Evolutionary conservation across 2,329 filamentous ascomycete species (phyloP), one percentile per base, ranked within the genome.

Genomic region (Diaporthe sp.): DNA sequence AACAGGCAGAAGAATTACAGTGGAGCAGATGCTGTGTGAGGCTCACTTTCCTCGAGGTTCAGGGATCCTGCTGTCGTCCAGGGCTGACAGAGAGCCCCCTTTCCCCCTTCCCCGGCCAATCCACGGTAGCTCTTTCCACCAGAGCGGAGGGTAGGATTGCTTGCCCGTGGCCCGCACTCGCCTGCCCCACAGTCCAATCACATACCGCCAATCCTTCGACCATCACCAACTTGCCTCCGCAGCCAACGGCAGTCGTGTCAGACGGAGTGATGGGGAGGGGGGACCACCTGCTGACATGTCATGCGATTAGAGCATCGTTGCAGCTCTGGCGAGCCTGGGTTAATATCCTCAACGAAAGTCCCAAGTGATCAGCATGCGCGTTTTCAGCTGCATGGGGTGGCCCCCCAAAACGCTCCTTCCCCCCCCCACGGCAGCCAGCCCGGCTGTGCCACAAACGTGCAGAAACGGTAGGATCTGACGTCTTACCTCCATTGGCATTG

Each of bases 171-270:
- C 65, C 65, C 65, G 49, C 49, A 8, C 31, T 69, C 17, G 34
- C 65, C 37, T n/a, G 65, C 65, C 65, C 65, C 65, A 69, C 65
- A 69, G 34, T 15, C 65, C 65, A 69, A 69, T 69, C 65, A 55
- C 65, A 55, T 69, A 69, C 65, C 65, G 65, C 65, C 49, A 69
- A 69, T 69, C 65, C 65, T 69, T 69, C 65, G 65, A 69, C n/a
- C 65, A 46, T 37, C 65, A 69, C 65, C 65, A 69, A 42, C 65
- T 22, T 10, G n/a, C 49, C 10, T 31, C 65, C 1, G 46, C 42
- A 55, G 49, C 65, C 65, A 55, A 55, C 65, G n/a, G 65, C 65
- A 69, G 12, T 22, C 15, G 28, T 68, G 31, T 53, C 46, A 39
- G 62, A 51, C 51, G 44, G 46, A 67, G 44, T 28, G 59, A 25